Conservation (phyloP, 345 rosid species). For the Arabidopsis arenosa region DNA sequence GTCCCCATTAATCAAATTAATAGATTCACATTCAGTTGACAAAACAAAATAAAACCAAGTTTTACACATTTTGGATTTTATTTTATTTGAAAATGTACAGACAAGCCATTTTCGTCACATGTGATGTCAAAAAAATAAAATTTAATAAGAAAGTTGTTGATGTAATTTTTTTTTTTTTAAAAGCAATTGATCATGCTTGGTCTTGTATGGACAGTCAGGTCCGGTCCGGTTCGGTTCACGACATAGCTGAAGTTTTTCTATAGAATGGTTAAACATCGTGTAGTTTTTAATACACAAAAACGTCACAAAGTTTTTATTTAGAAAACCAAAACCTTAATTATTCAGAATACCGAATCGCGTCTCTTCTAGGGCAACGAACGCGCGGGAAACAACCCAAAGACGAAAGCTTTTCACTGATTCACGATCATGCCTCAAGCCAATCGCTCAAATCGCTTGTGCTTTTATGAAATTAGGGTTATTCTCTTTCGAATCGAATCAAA, state of each 20-base stretch:
- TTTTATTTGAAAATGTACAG: neutral
- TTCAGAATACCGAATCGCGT: neutral
- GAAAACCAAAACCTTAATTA: constrained; percentile 12
- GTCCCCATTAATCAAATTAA: neutral
- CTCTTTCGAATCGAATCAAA: constrained; percentile 5
- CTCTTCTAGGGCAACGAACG: constrained; percentile 29
- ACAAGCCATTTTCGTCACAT: constrained; percentile 11
- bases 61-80: neutral
- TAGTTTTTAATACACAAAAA: constrained; percentile 16
- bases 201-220: neutral
- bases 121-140: neutral
- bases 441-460: constrained; percentile 5
- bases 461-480: constrained; percentile 8
- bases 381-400: constrained; percentile 38
- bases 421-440: neutral
- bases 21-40: neutral
- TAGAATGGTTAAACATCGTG: constrained; percentile 2
- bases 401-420: neutral
- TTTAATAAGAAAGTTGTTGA: neutral
- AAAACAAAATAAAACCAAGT: neutral
- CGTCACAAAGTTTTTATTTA: constrained; percentile 9
- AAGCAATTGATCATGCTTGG: too few species aligned
- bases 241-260: neutral
- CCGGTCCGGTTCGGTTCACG: neutral
- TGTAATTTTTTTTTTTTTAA: neutral